Evolutionary conservation across 805 yeast species (phyloP).

Genomic region (Ogataea paraovalis): DNA sequence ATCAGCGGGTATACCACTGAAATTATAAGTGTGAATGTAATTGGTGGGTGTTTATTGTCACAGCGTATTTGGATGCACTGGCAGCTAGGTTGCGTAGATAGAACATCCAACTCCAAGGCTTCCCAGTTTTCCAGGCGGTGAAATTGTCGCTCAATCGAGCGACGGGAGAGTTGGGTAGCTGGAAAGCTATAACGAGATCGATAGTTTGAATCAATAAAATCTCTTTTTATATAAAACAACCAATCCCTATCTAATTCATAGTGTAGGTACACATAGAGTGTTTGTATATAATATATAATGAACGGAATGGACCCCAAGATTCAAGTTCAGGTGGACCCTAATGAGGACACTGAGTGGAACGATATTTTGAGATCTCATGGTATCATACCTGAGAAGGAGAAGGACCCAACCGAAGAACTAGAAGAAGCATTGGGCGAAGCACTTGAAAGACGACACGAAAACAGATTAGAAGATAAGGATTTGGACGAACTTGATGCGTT

Average conservation of each 20-base stretch:
- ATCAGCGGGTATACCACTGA: too few relatives aligned
- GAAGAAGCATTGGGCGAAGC: conserved; percentile 90
- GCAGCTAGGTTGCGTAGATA: too few relatives aligned
- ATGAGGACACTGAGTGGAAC: conserved; percentile 98
- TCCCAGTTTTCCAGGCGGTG: conserved; percentile 1
- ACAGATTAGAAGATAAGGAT: conserved; percentile 71
- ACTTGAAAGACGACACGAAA: conserved; percentile 70
- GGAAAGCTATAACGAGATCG: too few relatives aligned
- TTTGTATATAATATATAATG: conserved; percentile 1
- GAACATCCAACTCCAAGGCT: too few relatives aligned
- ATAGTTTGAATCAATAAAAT: too few relatives aligned
- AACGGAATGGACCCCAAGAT: conserved; percentile 47
- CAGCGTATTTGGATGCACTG: too few relatives aligned
- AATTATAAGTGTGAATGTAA: too few relatives aligned
- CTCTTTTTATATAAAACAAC: too few relatives aligned
- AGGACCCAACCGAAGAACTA: conserved; percentile 79
- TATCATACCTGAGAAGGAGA: conserved; percentile 86
- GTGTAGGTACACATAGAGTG: too few relatives aligned
- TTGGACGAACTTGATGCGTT: conserved; percentile 80
- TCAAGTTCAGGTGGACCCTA: conserved; percentile 87
- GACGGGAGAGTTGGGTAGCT: too few relatives aligned
- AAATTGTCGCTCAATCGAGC: neutral
- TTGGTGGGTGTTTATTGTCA: too few relatives aligned
- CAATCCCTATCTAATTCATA: too few relatives aligned
- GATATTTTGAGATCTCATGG: conserved; percentile 90